These are phyloP conservation scores for Epichloe baconii DNA, from an alignment of 2,329 filamentous ascomycete genomes.

Conservation along the genomic window DNA sequence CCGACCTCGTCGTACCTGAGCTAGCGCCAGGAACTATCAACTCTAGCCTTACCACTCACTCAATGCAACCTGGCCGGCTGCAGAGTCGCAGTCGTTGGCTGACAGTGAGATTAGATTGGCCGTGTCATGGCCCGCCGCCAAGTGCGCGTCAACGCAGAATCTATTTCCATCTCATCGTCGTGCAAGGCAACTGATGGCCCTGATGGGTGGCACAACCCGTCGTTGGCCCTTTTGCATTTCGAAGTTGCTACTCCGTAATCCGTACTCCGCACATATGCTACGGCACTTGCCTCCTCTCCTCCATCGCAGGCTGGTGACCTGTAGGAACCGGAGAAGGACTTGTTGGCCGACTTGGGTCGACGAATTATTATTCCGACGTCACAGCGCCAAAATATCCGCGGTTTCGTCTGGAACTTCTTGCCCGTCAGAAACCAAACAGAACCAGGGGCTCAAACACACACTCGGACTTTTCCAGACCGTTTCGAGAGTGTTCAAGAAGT, in stretches of 20 bases:
- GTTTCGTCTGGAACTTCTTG: too few species aligned
- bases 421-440: too few species aligned
- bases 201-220: too few species aligned
- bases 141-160: neutral
- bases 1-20: neutral
- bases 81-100: neutral
- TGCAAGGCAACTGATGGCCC: too few species aligned
- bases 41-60: neutral
- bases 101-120: neutral
- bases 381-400: too few species aligned
- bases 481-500: neutral
- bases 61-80: neutral
- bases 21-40: slow-evolving; percentile 3
- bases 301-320: neutral
- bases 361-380: too few species aligned
- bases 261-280: neutral
- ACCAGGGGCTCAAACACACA: too few species aligned
- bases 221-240: too few species aligned
- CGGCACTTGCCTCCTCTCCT: neutral
- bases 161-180: neutral
- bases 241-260: too few species aligned
- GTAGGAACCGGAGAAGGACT: too few species aligned
- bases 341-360: too few species aligned
- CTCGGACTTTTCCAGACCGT: neutral
- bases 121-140: neutral